phyloP scores from a whole-genome alignment of 1,284 basidiomycete genomes.

The Marasmius fiardii region DNA sequence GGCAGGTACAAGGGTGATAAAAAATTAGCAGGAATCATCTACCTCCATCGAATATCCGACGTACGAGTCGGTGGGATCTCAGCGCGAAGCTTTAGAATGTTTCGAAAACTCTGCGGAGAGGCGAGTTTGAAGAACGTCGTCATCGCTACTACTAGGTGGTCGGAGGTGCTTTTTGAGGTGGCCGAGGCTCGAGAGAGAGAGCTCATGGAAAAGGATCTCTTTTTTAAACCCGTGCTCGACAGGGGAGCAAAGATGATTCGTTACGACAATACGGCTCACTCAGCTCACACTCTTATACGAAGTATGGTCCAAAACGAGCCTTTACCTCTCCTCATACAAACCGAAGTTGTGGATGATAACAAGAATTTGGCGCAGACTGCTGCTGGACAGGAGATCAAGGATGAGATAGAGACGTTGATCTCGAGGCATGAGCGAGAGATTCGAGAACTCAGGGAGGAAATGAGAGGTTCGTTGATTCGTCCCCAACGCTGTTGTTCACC shows the following conservation, averaged over 20 bases:
- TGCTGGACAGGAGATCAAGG: slow-evolving; percentile 28
- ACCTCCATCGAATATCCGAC: slow-evolving; percentile 54
- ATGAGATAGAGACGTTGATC: slow-evolving; percentile 29
- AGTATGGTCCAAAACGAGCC: slow-evolving; percentile 29
- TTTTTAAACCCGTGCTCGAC: slow-evolving; percentile 42
- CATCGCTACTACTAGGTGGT: slow-evolving; percentile 53
- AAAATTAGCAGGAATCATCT: slow-evolving; percentile 48
- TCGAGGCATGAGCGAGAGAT: slow-evolving; percentile 25
- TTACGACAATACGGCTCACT: slow-evolving; percentile 31
- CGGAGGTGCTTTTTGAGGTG: slow-evolving; percentile 30
- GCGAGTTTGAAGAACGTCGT: slow-evolving; percentile 43
- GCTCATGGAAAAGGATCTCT: slow-evolving; percentile 35
- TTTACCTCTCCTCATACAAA: slow-evolving; percentile 24
- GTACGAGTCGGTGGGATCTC: slow-evolving; percentile 47
- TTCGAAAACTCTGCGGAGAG: slow-evolving; percentile 50
- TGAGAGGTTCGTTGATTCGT: neutral
- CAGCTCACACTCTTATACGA: slow-evolving; percentile 30
- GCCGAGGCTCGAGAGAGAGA: slow-evolving; percentile 38
- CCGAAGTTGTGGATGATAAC: slow-evolving; percentile 25
- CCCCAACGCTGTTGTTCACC: neutral
- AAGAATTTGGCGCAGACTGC: slow-evolving; percentile 34
- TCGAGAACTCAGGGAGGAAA: neutral
- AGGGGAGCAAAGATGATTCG: slow-evolving; percentile 39
- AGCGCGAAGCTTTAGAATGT: slow-evolving; percentile 47
- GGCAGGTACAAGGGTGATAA: slow-evolving; percentile 37